A percentile compares a stretch with the other conserved stretches of the same genome.
These are phyloP conservation scores for Desmodesmus armatus DNA, from an alignment of 139 green algal species.

Conservation along the genomic window DNA sequence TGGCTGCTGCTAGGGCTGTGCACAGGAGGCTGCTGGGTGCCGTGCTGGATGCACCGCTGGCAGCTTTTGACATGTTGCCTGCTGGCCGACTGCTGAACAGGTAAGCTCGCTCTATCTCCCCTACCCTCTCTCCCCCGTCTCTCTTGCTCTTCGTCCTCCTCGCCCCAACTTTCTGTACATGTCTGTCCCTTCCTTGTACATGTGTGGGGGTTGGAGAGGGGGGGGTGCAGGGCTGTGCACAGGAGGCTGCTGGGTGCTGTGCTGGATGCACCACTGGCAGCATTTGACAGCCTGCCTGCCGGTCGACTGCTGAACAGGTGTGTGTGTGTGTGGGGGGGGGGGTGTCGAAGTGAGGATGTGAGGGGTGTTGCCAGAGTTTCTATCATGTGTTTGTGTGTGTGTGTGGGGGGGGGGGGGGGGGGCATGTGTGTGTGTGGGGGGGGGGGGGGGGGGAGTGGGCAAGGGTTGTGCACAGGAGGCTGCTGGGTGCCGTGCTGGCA, in stretches of 20 bases:
- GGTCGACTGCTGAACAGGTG: slow-evolving; percentile 83
- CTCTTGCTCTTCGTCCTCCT: too few relatives aligned
- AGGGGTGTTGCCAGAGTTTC: too few relatives aligned
- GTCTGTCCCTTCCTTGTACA: too few relatives aligned
- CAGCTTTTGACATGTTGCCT: slow-evolving; percentile 69
- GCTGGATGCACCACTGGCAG: slow-evolving; percentile 57
- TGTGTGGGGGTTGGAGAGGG: too few relatives aligned
- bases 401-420: too few relatives aligned
- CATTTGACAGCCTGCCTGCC: slow-evolving; percentile 66
- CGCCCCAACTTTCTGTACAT: too few relatives aligned
- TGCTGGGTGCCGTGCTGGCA: slow-evolving; percentile 70
- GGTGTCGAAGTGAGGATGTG: too few relatives aligned
- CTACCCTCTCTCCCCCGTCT: too few relatives aligned
- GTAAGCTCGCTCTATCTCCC: slow-evolving; percentile 34
- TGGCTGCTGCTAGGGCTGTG: slow-evolving; percentile 68
- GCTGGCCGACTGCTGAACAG: slow-evolving; percentile 80
- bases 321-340: too few relatives aligned
- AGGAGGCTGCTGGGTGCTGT: slow-evolving; percentile 69
- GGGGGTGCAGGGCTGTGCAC: slow-evolving; percentile 67
- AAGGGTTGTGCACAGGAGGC: slow-evolving; percentile 59
- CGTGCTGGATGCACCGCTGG: slow-evolving; percentile 61
- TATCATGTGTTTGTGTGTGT: too few relatives aligned
- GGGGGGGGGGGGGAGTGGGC: too few relatives aligned
- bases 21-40: slow-evolving; percentile 73
- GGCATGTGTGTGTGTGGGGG: too few relatives aligned